These are phyloP conservation scores for Dothideomycetes sp. DNA, from an alignment of 2,329 filamentous ascomycete species.

Conservation along the genomic window DNA sequence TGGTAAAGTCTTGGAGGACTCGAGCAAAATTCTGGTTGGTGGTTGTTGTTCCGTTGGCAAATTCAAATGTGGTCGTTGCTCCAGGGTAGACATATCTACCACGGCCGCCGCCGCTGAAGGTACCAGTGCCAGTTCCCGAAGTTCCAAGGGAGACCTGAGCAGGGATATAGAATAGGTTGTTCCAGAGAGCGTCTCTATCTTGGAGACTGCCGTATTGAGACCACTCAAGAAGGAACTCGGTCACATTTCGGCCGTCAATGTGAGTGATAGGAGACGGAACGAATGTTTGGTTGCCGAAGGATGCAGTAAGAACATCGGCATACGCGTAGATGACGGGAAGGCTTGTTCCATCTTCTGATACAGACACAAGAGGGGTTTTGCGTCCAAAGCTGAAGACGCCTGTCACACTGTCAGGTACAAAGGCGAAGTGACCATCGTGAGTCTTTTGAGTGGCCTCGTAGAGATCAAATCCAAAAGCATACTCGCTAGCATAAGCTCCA, in stretches of 20 bases:
- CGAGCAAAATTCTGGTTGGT: conserved; percentile 37
- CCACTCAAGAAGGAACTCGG: conserved; percentile 40
- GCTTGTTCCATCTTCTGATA: conserved; percentile 51
- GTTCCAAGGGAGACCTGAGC: conserved; percentile 35
- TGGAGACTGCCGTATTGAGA: conserved; percentile 42
- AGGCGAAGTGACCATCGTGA: conserved; percentile 58
- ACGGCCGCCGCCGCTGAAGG: conserved; percentile 36
- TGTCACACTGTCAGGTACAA: conserved; percentile 45
- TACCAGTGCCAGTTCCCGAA: conserved; percentile 33
- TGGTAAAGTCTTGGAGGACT: conserved; percentile 32
- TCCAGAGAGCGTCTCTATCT: conserved; percentile 50
- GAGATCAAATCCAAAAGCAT: conserved; percentile 42
- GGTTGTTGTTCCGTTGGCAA: conserved; percentile 36
- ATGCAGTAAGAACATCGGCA: conserved; percentile 36
- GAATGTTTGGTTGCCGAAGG: conserved; percentile 32
- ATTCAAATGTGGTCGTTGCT: conserved; percentile 34
- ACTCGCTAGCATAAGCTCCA: conserved; percentile 33
- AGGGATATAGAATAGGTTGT: conserved; percentile 39
- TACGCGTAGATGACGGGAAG: conserved; percentile 50
- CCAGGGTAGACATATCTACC: conserved; percentile 37
- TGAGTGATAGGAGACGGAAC: conserved; percentile 41
- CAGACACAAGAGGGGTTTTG: conserved; percentile 46
- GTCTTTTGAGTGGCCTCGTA: conserved; percentile 44
- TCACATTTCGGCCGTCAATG: conserved; percentile 50
- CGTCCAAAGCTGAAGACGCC: conserved; percentile 44